These are phyloP conservation scores for Tylopilus plumbeoviolaceoides DNA, from an alignment of 768 basidiomycete genomes.

Conservation along the genomic window DNA sequence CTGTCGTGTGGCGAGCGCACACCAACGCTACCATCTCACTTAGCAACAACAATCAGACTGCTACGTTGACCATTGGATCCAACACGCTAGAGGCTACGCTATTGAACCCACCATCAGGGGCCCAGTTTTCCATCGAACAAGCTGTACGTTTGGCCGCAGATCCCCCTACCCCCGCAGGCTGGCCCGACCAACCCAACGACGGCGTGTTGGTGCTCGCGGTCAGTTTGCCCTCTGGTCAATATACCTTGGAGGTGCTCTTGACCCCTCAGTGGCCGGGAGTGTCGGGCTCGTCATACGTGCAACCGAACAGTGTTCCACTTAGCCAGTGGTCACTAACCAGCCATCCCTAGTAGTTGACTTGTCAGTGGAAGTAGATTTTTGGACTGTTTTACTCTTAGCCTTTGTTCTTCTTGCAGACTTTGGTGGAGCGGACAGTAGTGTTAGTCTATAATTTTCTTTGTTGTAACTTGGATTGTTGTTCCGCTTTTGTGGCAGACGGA, in stretches of 20 bases:
- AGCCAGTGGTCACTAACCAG: constrained; percentile 75
- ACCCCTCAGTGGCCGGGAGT: constrained; percentile 89
- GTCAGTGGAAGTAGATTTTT: neutral
- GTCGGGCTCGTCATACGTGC: constrained; percentile 54
- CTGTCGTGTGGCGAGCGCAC: constrained; percentile 89
- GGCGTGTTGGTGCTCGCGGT: constrained; percentile 80
- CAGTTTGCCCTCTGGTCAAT: constrained; percentile 57
- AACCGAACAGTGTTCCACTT: constrained; percentile 67
- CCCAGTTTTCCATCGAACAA: constrained; percentile 50
- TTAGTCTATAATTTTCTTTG: neutral
- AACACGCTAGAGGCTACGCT: constrained; percentile 65
- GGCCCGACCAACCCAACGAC: constrained; percentile 68
- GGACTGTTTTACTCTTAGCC: neutral
- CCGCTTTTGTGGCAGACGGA: neutral
- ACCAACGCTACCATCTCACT: constrained; percentile 86
- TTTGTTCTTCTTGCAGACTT: constrained; percentile 1
- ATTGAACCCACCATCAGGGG: constrained; percentile 62
- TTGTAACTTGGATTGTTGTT: neutral
- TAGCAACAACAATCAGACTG: constrained; percentile 51
- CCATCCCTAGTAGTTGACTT: constrained; percentile 39
- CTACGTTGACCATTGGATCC: constrained; percentile 69
- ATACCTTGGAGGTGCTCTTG: constrained; percentile 82
- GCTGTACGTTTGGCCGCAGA: constrained; percentile 60
- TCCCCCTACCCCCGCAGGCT: constrained; percentile 54
- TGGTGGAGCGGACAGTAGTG: constrained; percentile 3